A percentile compares a stretch with the other conserved stretches of the same genome.
Evolutionary conservation across 352 stramenopile genomes (phyloP).

Genomic region (Globisporangium parvum): DNA sequence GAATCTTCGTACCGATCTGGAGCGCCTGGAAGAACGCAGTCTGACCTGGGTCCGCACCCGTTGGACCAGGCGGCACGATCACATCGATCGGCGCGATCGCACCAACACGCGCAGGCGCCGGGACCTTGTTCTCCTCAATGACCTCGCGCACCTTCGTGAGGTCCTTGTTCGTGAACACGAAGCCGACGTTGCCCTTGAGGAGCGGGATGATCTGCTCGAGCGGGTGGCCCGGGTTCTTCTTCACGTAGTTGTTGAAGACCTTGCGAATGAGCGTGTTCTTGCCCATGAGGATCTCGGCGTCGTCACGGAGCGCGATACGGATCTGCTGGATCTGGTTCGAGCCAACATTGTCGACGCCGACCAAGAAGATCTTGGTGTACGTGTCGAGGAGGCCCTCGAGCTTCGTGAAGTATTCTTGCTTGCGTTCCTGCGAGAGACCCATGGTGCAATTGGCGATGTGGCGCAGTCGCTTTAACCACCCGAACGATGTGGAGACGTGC

Average conservation of each 20-base stretch:
- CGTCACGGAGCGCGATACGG: slow-evolving; percentile 92
- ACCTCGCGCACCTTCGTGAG: slow-evolving; percentile 89
- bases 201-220: slow-evolving; percentile 85
- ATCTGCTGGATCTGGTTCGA: slow-evolving; percentile 99
- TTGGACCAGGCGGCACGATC: slow-evolving; percentile 95
- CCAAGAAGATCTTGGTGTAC: slow-evolving; percentile 98
- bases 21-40: slow-evolving; percentile 99
- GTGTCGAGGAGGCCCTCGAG: slow-evolving; percentile 94
- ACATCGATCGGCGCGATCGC: slow-evolving; percentile 95
- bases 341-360: slow-evolving; percentile 98
- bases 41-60: slow-evolving; percentile 98
- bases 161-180: slow-evolving; percentile 99
- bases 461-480: slow-evolving; percentile 87
- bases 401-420: slow-evolving; percentile 97
- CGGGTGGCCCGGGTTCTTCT: slow-evolving; percentile 96
- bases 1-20: slow-evolving; percentile 99
- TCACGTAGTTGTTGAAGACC: slow-evolving; percentile 95
- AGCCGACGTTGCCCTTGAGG: slow-evolving; percentile 97
- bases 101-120: slow-evolving; percentile 95
- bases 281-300: slow-evolving; percentile 97
- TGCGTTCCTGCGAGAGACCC: slow-evolving; percentile 95
- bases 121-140: slow-evolving; percentile 88
- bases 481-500: slow-evolving; percentile 64
- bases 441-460: slow-evolving; percentile 53
- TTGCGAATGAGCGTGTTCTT: slow-evolving; percentile 99